These are phyloP conservation scores for Heterobasidion parviporum DNA, from an alignment of 1,284 basidiomycete genomes.

Conservation along the genomic window DNA sequence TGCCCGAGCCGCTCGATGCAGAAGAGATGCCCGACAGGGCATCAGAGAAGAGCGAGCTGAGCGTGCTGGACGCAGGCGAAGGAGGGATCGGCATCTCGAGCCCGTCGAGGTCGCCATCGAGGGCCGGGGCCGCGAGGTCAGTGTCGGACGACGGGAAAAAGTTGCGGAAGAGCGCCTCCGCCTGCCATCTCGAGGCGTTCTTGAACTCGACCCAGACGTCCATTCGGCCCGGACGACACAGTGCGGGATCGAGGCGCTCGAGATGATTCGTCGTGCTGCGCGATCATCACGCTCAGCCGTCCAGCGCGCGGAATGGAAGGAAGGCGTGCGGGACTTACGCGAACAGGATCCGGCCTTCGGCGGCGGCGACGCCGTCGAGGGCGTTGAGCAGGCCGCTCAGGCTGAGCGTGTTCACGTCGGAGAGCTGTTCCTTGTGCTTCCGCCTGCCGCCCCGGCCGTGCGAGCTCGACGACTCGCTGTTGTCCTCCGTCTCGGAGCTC, in stretches of 20 bases:
- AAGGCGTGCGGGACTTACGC: slow-evolving; percentile 41
- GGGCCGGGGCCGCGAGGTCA: slow-evolving; percentile 26
- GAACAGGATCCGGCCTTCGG: slow-evolving; percentile 76
- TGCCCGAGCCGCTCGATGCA: slow-evolving; percentile 12
- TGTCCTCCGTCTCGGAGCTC: slow-evolving; percentile 17
- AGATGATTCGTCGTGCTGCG: slow-evolving; percentile 73
- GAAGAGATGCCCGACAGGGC: slow-evolving; percentile 22
- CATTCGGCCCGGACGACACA: slow-evolving; percentile 82
- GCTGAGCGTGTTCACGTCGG: slow-evolving; percentile 73
- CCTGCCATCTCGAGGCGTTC: slow-evolving; percentile 76
- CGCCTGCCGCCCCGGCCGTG: slow-evolving; percentile 30
- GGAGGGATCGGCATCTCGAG: slow-evolving; percentile 35
- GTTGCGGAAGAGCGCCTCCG: slow-evolving; percentile 74
- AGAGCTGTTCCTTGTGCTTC: slow-evolving; percentile 49
- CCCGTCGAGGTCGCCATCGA: slow-evolving; percentile 32
- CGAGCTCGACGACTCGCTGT: slow-evolving; percentile 20
- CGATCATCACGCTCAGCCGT: slow-evolving; percentile 2
- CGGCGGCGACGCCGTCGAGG: slow-evolving; percentile 79
- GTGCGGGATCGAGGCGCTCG: slow-evolving; percentile 75
- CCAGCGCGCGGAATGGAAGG: neutral
- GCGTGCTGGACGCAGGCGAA: slow-evolving; percentile 21
- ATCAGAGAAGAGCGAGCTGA: slow-evolving; percentile 19
- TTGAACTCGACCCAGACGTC: slow-evolving; percentile 87
- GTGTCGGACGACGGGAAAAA: slow-evolving; percentile 75
- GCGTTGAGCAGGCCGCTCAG: slow-evolving; percentile 78